These are phyloP conservation scores for Calonectria hongkongensis DNA, from an alignment of 2,329 filamentous ascomycete species.

Conservation along the genomic window DNA sequence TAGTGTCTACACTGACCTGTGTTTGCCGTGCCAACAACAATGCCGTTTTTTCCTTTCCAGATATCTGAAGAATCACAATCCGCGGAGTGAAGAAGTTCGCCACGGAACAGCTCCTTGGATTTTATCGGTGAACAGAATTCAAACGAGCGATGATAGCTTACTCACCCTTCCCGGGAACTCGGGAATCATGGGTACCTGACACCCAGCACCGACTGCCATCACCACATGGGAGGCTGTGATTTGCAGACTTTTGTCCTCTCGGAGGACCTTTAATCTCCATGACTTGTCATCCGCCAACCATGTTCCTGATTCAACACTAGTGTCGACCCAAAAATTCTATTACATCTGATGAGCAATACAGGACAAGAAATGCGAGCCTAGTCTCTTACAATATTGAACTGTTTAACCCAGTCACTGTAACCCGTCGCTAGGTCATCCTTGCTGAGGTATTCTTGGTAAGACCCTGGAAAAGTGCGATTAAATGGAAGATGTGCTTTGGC, in stretches of 20 bases:
- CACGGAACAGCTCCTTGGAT: background rate
- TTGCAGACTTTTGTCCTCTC: background rate
- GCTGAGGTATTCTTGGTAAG: background rate
- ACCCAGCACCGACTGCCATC: background rate
- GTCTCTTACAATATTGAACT: background rate
- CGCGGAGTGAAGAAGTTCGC: background rate
- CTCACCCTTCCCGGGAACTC: background rate
- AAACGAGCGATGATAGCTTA: background rate
- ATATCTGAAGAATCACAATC: background rate
- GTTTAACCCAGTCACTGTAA: background rate
- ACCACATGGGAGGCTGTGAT: background rate
- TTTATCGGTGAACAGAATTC: background rate
- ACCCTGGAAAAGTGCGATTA: background rate
- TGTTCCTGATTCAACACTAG: background rate
- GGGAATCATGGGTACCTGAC: background rate
- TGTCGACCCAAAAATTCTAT: background rate
- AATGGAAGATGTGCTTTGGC: background rate
- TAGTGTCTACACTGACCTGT: background rate
- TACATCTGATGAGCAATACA: background rate
- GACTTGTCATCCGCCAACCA: background rate
- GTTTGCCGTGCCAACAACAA: background rate
- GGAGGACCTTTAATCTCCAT: background rate
- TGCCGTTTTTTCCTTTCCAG: background rate
- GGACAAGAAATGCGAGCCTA: background rate
- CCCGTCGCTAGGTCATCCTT: background rate